Conservation (phyloP, 495 filamentous ascomycete species). For the Podospora australis region DNA sequence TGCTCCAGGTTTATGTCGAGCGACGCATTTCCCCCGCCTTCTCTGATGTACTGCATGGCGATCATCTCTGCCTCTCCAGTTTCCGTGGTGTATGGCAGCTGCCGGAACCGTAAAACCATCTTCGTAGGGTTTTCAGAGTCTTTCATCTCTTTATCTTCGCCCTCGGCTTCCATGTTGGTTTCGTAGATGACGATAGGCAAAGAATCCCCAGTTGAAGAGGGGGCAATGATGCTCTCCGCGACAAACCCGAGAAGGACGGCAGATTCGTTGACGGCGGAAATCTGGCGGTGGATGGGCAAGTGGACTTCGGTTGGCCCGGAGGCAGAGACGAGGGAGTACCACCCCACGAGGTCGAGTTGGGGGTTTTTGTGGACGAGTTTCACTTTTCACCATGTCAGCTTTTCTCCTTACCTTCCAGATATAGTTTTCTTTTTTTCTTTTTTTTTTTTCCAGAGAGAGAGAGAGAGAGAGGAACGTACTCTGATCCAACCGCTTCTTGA, state of each 20-base stretch:
- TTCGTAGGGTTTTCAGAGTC: constrained; percentile 52
- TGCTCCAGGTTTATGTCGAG: constrained; percentile 37
- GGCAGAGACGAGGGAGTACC: constrained; percentile 79
- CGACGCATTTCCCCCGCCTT: constrained; percentile 71
- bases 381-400: constrained; percentile 45
- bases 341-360: constrained; percentile 81
- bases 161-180: constrained; percentile 62
- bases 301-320: constrained; percentile 62
- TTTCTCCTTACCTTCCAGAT: not conserved
- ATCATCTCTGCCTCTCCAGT: constrained; percentile 98
- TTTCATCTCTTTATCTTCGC: constrained; percentile 65
- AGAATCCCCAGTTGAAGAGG: constrained; percentile 61
- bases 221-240: constrained; percentile 47
- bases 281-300: constrained; percentile 69
- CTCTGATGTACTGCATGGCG: constrained; percentile 81
- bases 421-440: no score
- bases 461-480: constrained; percentile 51
- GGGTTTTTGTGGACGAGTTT: constrained; percentile 83
- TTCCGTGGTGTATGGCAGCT: constrained; percentile 80
- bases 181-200: constrained; percentile 90
- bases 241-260: constrained; percentile 86
- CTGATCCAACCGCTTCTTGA: constrained; percentile 71
- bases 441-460: no score
- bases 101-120: constrained; percentile 65
- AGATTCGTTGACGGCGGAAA: constrained; percentile 76